These are phyloP conservation scores for Capsicum rhomboideum DNA, from an alignment of 257 asterid genomes.

Conservation along the genomic window DNA sequence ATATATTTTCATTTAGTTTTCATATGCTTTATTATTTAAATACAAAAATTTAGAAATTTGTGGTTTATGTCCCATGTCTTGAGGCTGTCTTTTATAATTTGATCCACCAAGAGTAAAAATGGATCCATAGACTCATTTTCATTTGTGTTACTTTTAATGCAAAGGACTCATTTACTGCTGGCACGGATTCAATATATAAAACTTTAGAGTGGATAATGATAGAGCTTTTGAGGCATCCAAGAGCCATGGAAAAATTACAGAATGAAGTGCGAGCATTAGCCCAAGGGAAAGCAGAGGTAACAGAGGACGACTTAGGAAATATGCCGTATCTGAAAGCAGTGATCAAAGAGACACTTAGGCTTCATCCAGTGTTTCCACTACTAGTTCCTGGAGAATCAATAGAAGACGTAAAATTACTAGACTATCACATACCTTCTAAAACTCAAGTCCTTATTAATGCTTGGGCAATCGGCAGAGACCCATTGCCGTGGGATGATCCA, in stretches of 20 bases:
- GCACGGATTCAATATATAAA: slow-evolving; percentile 36
- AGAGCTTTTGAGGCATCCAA: slow-evolving; percentile 19
- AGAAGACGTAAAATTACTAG: slow-evolving; percentile 23
- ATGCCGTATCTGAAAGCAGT: slow-evolving; percentile 39
- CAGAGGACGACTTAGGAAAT: slow-evolving; percentile 24
- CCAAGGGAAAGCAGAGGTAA: slow-evolving; percentile 9
- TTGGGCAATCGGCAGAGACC: slow-evolving; percentile 47
- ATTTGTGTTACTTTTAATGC: not conserved
- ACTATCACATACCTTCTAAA: slow-evolving; percentile 24
- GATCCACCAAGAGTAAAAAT: not conserved
- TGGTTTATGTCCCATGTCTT: no score
- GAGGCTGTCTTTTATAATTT: no score
- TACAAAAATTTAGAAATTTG: no score
- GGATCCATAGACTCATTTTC: not conserved
- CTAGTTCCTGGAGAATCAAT: slow-evolving; percentile 34
- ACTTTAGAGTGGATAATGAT: slow-evolving; percentile 31
- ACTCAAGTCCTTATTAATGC: slow-evolving; percentile 29
- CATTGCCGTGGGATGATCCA: slow-evolving; percentile 30
- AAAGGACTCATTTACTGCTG: slow-evolving; percentile 45
- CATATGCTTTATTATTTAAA: no score
- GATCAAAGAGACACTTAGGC: slow-evolving; percentile 32
- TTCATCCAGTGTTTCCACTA: slow-evolving; percentile 35
- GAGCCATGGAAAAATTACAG: slow-evolving; percentile 15
- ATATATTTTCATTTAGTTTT: no score
- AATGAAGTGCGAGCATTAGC: slow-evolving; percentile 17